A percentile compares a stretch with the other conserved stretches of the same genome.
phyloP scores from a whole-genome alignment of 1,284 basidiomycete species.

The Golubevia pallescens region DNA sequence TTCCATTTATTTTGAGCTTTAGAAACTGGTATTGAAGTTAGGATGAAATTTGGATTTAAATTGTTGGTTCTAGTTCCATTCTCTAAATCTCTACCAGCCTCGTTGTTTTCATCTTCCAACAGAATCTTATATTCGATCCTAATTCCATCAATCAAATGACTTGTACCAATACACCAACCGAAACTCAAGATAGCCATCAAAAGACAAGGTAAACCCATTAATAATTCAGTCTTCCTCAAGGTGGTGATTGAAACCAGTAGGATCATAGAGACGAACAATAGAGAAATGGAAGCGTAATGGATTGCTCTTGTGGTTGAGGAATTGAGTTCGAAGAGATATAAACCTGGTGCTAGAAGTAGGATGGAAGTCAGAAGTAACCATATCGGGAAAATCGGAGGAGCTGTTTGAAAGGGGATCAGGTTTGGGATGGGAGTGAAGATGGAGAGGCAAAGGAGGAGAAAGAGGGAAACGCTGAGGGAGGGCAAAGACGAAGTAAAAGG shows the following conservation, averaged over 20 bases:
- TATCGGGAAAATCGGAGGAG: conserved; percentile 27
- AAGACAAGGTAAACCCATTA: conserved; percentile 25
- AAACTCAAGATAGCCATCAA: conserved; percentile 18
- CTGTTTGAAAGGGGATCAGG: conserved; percentile 29
- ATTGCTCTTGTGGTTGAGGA: conserved; percentile 29
- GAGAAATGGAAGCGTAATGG: conserved; percentile 19
- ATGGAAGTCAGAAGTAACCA: conserved; percentile 32
- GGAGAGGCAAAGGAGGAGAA: conserved; percentile 30
- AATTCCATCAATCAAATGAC: conserved; percentile 6
- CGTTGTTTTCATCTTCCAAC: not conserved
- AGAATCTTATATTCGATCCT: conserved; percentile 1
- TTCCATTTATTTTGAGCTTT: conserved; percentile 28
- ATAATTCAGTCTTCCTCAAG: not conserved
- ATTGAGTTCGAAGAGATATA: conserved; percentile 42
- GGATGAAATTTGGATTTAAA: conserved; percentile 4
- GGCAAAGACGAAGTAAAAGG: conserved; percentile 23
- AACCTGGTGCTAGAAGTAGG: conserved; percentile 25
- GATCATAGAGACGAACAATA: conserved; percentile 23
- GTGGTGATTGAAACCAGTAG: conserved; percentile 3
- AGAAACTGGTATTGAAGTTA: conserved; percentile 13
- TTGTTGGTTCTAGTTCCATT: not conserved
- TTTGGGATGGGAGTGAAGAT: conserved; percentile 29
- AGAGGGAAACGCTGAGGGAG: conserved; percentile 19
- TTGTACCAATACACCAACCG: conserved; percentile 4
- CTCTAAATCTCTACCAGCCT: not conserved